These are phyloP conservation scores for Salix koriyanagi DNA, from an alignment of 345 rosid genomes.

Conservation along the genomic window DNA sequence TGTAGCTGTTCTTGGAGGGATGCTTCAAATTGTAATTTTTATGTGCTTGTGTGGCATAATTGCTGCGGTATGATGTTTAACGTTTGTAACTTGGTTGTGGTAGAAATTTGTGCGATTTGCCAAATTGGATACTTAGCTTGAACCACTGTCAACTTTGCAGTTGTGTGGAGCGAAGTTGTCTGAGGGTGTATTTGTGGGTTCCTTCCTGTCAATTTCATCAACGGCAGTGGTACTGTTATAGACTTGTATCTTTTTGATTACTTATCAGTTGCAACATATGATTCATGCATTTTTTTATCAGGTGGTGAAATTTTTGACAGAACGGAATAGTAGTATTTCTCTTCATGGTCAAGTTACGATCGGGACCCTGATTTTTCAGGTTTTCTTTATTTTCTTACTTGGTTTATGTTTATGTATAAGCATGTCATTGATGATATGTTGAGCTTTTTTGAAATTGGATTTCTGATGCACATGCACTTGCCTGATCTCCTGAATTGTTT, in stretches of 20 bases:
- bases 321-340: slow-evolving; percentile 62
- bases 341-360: slow-evolving; percentile 98
- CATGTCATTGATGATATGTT: slow-evolving; percentile 1
- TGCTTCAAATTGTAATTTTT: slow-evolving; percentile 76
- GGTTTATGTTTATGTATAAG: slow-evolving; percentile 6
- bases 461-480: slow-evolving; percentile 12
- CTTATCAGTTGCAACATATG: slow-evolving; percentile 5
- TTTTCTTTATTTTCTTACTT: slow-evolving; percentile 17
- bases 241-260: slow-evolving; percentile 6
- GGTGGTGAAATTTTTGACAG: slow-evolving; percentile 94
- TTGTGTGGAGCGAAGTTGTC: slow-evolving; percentile 93
- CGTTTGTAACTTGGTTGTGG: slow-evolving; percentile 8
- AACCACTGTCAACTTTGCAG: slow-evolving; percentile 42
- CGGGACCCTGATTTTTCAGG: slow-evolving; percentile 98
- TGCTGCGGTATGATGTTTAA: slow-evolving; percentile 53
- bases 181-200: slow-evolving; percentile 92
- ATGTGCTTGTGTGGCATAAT: slow-evolving; percentile 73
- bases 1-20: slow-evolving; percentile 91
- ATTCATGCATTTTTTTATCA: slow-evolving; percentile 25
- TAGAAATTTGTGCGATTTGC: slow-evolving; percentile 5
- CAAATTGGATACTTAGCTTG: slow-evolving; percentile 16
- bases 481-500: slow-evolving; percentile 22
- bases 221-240: slow-evolving; percentile 80
- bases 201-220: slow-evolving; percentile 95
- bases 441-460: slow-evolving; percentile 1